Base-by-base conservation (phyloP, 345 rosid species). In the Murraya koenigii region DNA sequence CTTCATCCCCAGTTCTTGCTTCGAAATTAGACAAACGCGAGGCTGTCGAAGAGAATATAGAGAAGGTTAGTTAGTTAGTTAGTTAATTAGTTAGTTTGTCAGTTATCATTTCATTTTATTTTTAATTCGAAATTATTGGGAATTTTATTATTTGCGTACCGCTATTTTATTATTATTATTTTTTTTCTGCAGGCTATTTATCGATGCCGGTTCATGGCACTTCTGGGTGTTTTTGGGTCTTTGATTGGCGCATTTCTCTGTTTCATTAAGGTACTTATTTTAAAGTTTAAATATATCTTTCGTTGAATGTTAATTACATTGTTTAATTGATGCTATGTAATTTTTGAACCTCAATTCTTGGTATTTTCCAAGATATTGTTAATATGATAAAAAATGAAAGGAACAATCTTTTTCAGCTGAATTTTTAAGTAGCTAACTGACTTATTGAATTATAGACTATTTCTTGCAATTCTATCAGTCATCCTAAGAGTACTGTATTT, bases 161-260 rank as follows among this genome's bases (percentile, higher is more conserved):
- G 19, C 54, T 38, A 58, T 23, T 14, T 23, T 22, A 75, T 35
- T 72, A 20, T n/a, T n/a, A 67, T 65, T 20, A 1, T 63, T 72
- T 17, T 49, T 56, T 5, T 22, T 68, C 47, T 81, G 63, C 74
- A 94, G 97, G 82, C 66, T 10, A 91, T 93, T 44, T 93, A 94
- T 83, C 19, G 86, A 74, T 91, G 90, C 79, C 86, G 98, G 68
- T 94, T 92, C 86, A 74, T 94, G 90, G 81, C 93, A 65, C 71
- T 92, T 74, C 90, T 93, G 28, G 97, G 89, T 66, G 94, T 93
- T 54, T 77, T 87, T 56, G 97, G 98, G 3, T 93, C 97, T 74
- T 73, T 94, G 79, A 55, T 88, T 0, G 98, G 98, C 39, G 91
- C 97, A 35, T 65, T 94, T 61, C 78, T 90, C 23, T 93, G 97